phyloP scores from a whole-genome alignment of 1,139 yeast genomes.

The Blastobotrys buckinghamii region DNA sequence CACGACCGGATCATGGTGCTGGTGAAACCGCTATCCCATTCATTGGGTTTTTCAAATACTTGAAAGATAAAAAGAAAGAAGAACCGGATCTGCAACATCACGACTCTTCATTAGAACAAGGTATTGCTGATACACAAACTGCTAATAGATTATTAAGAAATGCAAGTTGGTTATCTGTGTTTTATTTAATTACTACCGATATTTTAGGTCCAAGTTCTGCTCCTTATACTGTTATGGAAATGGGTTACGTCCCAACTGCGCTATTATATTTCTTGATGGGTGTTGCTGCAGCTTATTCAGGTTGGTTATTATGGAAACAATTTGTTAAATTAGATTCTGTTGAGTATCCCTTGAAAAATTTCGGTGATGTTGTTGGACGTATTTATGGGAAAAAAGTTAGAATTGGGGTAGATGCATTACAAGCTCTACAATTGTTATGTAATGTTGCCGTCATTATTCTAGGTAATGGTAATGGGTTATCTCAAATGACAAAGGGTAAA shows the following conservation, averaged over 20 bases:
- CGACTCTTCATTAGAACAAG: neutral
- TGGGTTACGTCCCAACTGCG: constrained; percentile 42
- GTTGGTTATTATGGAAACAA: constrained; percentile 31
- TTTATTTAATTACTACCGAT: constrained; percentile 43
- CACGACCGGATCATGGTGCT: constrained; percentile 16
- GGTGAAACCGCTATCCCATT: constrained; percentile 22
- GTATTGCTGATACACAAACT: constrained; percentile 3
- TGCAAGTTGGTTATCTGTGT: constrained; percentile 37
- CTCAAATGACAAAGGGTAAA: constrained; percentile 36
- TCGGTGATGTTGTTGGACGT: constrained; percentile 39
- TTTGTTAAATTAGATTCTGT: constrained; percentile 36
- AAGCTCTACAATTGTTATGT: constrained; percentile 38
- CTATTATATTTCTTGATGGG: constrained; percentile 39
- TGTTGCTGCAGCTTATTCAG: constrained; percentile 38
- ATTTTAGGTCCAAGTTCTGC: constrained; percentile 44
- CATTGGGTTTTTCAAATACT: constrained; percentile 14
- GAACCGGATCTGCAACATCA: neutral
- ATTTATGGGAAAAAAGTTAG: constrained; percentile 33
- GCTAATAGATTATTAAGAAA: constrained; percentile 32
- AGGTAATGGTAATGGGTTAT: constrained; percentile 39
- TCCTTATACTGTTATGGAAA: constrained; percentile 39
- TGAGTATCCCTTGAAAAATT: constrained; percentile 39
- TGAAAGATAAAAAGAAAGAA: constrained; percentile 8
- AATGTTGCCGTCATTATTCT: constrained; percentile 40
- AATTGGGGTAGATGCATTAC: constrained; percentile 34